phyloP scores from a whole-genome alignment of 1,284 basidiomycete species.

The Naganishia sp. region DNA sequence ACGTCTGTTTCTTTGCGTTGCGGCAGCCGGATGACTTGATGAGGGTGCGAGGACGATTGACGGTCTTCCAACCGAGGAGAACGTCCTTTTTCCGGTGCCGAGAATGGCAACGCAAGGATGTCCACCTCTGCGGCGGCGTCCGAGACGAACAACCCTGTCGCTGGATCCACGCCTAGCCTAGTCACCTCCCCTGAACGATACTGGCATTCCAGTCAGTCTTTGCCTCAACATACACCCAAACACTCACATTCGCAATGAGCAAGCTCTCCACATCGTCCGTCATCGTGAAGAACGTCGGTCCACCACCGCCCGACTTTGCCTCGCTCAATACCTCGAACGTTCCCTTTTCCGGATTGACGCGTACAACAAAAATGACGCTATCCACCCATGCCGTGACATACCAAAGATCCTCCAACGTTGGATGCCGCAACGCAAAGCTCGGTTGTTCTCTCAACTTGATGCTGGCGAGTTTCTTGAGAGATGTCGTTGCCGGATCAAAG shows the following conservation, averaged over 20 bases:
- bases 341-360: neutral
- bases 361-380: slow-evolving; percentile 21
- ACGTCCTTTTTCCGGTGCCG: neutral
- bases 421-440: slow-evolving; percentile 12
- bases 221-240: neutral
- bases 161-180: slow-evolving; percentile 6
- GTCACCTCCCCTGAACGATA: slow-evolving; percentile 28
- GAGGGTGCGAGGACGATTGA: slow-evolving; percentile 24
- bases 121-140: neutral
- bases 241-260: slow-evolving; percentile 28
- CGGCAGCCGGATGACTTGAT: slow-evolving; percentile 23
- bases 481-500: slow-evolving; percentile 8
- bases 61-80: slow-evolving; percentile 15
- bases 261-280: slow-evolving; percentile 15
- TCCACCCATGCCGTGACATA: slow-evolving; percentile 29
- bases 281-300: slow-evolving; percentile 25
- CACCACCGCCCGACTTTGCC: slow-evolving; percentile 23
- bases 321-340: slow-evolving; percentile 9
- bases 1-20: neutral
- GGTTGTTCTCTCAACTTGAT: slow-evolving; percentile 26
- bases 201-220: neutral
- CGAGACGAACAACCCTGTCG: slow-evolving; percentile 16
- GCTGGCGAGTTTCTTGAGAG: slow-evolving; percentile 2
- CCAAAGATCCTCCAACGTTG: neutral
- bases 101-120: slow-evolving; percentile 10